Evolutionary conservation across 1,284 basidiomycete genomes (phyloP), one percentile per base, ranked within the genome.

Genomic region (Stereum hirsutum): DNA sequence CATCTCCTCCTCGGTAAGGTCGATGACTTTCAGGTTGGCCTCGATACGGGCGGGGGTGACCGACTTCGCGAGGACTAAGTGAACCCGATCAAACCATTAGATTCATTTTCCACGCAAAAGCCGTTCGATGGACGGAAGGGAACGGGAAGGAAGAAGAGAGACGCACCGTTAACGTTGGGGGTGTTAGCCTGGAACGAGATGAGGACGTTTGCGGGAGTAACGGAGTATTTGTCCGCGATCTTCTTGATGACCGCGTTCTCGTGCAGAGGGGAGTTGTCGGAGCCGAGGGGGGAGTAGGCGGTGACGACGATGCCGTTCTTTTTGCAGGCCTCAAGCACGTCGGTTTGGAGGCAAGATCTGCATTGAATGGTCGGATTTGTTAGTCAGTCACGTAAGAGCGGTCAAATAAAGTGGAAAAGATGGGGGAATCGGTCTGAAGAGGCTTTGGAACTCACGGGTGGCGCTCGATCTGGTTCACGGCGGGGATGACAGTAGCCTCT

Each of bases 381-480:
- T n/a, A n/a, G n/a, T n/a, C n/a, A 28, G 17, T n/a, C 27, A n/a
- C 19, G 17, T 21, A 7, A n/a, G 19, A 33, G 17, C 6, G n/a
- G 20, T 17, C n/a, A 25, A n/a, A n/a, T n/a, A n/a, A 41, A 25
- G 24, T 23, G 28, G 8, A 19, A 35, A 11, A 19, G 33, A 11
- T 7, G 33, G 19, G 8, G 10, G 17, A 35, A 17, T 8, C 8
- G 33, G 19, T 35, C 10, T 19, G n/a, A 41, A 12, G 31, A 50
- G 36, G 30, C 34, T 2, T 19, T 15, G n/a, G 34, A 14, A 66
- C 73, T 45, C 58, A 82, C 65, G 85, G 82, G 60, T 89, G 86
- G 28, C 84, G 69, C 63, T 89, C 87, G 46, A 86, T 69, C 62
- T 90, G 88, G 61, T 89, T 89, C 26, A 83, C 81, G 2, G 84